A percentile compares a stretch with the other conserved stretches of the same genome.
Evolutionary conservation across 257 asterid genomes (phyloP).

Genomic region (Mentha longifolia): DNA sequence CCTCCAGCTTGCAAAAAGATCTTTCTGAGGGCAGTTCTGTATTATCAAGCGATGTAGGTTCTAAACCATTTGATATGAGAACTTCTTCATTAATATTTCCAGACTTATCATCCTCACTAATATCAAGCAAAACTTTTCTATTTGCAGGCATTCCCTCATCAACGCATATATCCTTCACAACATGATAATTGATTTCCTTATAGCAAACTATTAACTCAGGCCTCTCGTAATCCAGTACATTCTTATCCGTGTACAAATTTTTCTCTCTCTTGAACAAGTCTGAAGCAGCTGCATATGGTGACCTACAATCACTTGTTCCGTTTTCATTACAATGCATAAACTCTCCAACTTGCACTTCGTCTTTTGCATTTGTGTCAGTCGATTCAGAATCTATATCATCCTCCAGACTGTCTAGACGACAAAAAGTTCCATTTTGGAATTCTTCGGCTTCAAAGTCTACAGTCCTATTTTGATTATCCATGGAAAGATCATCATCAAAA

Average conservation of each 20-base stretch:
- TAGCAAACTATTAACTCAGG: constrained; percentile 54
- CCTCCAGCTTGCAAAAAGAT: constrained; percentile 16
- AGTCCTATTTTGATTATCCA: constrained; percentile 22
- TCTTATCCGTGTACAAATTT: too few relatives aligned
- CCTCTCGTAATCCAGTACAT: constrained; percentile 34
- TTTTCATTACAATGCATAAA: constrained; percentile 20
- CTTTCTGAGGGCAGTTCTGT: constrained; percentile 33
- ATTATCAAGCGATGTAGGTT: constrained; percentile 35
- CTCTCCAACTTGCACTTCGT: constrained; percentile 35
- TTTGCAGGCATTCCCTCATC: constrained; percentile 56
- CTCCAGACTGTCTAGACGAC: constrained; percentile 28
- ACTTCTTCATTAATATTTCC: constrained; percentile 37
- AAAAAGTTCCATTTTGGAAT: constrained; percentile 33
- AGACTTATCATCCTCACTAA: constrained; percentile 33
- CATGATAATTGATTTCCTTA: constrained; percentile 51
- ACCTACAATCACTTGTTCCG: constrained; percentile 34
- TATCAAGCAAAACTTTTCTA: constrained; percentile 33
- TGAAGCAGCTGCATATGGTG: constrained; percentile 30
- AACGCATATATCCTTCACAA: constrained; percentile 69
- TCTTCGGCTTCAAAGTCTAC: constrained; percentile 15
- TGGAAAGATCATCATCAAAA: constrained; percentile 36
- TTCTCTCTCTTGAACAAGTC: constrained; percentile 13
- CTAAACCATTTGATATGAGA: constrained; percentile 33
- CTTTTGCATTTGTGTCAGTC: constrained; percentile 25
- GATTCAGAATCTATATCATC: constrained; percentile 34